phyloP scores from a whole-genome alignment of 2,329 filamentous ascomycete genomes.

The Zalaria obscura region DNA sequence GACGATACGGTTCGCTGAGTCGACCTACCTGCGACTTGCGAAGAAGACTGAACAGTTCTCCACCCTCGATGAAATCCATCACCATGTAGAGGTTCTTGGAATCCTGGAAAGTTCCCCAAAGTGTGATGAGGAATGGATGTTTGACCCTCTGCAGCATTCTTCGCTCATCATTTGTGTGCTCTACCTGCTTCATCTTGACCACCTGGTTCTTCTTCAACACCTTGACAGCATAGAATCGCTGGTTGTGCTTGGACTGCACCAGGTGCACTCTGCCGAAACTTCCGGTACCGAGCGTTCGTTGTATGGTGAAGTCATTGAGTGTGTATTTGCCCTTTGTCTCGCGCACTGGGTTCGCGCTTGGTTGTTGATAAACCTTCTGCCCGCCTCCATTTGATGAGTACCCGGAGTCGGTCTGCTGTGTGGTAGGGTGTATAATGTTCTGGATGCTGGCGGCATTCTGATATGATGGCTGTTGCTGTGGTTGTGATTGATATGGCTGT shows the following conservation, averaged over 20 bases:
- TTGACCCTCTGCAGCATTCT: slow-evolving; percentile 94
- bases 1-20: slow-evolving; percentile 2
- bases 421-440: slow-evolving; percentile 55
- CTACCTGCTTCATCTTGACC: slow-evolving; percentile 99
- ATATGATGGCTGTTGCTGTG: slow-evolving; percentile 24
- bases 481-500: slow-evolving; percentile 12
- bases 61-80: slow-evolving; percentile 99
- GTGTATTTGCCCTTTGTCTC: slow-evolving; percentile 97
- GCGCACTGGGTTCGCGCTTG: slow-evolving; percentile 29
- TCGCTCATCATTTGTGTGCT: slow-evolving; percentile 97
- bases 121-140: slow-evolving; percentile 91
- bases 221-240: slow-evolving; percentile 96
- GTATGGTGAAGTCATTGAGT: slow-evolving; percentile 74
- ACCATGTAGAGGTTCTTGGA: slow-evolving; percentile 97
- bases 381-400: slow-evolving; percentile 21
- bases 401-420: slow-evolving; percentile 25
- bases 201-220: slow-evolving; percentile 97
- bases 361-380: slow-evolving; percentile 20
- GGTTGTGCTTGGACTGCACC: slow-evolving; percentile 95
- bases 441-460: slow-evolving; percentile 70
- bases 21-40: slow-evolving; percentile 75
- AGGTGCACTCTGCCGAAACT: slow-evolving; percentile 95
- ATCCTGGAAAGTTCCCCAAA: slow-evolving; percentile 98
- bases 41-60: slow-evolving; percentile 88
- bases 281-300: slow-evolving; percentile 86